A percentile compares a stretch with the other conserved stretches of the same genome.
phyloP scores from a whole-genome alignment of 306 rosid genomes.

The Castanea mollissima region DNA sequence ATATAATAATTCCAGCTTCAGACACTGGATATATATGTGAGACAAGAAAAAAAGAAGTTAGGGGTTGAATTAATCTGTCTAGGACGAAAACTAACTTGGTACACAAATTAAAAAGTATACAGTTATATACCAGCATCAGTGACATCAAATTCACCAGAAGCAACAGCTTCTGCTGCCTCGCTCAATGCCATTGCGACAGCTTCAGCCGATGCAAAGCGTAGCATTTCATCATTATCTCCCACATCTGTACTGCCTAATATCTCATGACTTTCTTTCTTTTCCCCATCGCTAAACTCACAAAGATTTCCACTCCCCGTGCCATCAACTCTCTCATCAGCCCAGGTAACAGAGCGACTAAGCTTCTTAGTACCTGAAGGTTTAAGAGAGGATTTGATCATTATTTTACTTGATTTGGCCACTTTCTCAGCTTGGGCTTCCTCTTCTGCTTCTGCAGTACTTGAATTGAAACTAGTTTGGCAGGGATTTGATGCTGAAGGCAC shows the following conservation, averaged over 20 bases:
- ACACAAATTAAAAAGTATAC: conserved; percentile 12
- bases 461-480: conserved; percentile 25
- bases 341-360: conserved; percentile 66
- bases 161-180: conserved; percentile 73
- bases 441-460: conserved; percentile 29
- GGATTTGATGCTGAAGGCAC: conserved; percentile 45
- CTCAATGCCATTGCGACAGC: conserved; percentile 79
- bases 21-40: conserved; percentile 50
- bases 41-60: conserved; percentile 3
- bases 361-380: conserved; percentile 57
- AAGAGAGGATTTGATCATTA: conserved; percentile 59
- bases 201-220: conserved; percentile 66
- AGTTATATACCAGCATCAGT: conserved; percentile 63
- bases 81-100: conserved; percentile 5
- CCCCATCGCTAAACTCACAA: conserved; percentile 50
- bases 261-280: conserved; percentile 24
- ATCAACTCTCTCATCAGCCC: conserved; percentile 69
- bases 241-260: conserved; percentile 12
- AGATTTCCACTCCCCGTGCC: conserved; percentile 40
- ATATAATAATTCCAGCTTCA: conserved; percentile 72
- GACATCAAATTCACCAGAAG: conserved; percentile 50
- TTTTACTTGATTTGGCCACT: conserved; percentile 29
- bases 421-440: conserved; percentile 33
- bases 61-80: conserved; percentile 1
- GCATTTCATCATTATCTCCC: conserved; percentile 35